phyloP scores from a whole-genome alignment of 202 grass and related monocot genomes.

The Eragrostis tef region DNA sequence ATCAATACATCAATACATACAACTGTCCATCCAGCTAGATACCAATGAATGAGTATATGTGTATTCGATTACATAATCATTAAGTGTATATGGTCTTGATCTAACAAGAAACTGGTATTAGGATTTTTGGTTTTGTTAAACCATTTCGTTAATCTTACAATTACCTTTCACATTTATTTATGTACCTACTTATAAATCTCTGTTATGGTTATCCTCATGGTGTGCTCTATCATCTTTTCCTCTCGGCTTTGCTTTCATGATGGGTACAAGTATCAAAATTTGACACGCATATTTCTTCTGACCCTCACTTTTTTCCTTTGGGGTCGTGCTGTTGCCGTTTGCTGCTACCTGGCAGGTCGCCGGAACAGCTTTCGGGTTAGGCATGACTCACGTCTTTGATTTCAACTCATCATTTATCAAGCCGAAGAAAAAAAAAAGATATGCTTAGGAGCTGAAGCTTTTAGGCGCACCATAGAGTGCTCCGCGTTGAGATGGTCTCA shows the following conservation, averaged over 20 bases:
- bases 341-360: conserved; percentile 45
- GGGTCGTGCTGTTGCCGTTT: conserved; percentile 15
- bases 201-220: conserved; percentile 33
- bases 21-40: conserved; percentile 26
- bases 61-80: background rate
- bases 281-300: conserved; percentile 50
- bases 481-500: conserved; percentile 30
- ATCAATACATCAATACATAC: conserved; percentile 23
- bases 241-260: conserved; percentile 49
- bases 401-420: conserved; percentile 52
- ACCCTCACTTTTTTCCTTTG: background rate
- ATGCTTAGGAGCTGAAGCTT: background rate
- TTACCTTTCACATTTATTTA: background rate
- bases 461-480: conserved; percentile 41
- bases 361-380: conserved; percentile 39
- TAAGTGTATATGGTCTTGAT: background rate
- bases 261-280: conserved; percentile 57
- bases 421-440: background rate
- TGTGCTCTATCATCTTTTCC: conserved; percentile 18
- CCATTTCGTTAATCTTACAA: background rate
- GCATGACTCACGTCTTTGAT: conserved; percentile 49
- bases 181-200: background rate
- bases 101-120: background rate
- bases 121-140: background rate
- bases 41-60: background rate